Conservation (phyloP, 495 filamentous ascomycete species). For the Penicillium paxilli region DNA sequence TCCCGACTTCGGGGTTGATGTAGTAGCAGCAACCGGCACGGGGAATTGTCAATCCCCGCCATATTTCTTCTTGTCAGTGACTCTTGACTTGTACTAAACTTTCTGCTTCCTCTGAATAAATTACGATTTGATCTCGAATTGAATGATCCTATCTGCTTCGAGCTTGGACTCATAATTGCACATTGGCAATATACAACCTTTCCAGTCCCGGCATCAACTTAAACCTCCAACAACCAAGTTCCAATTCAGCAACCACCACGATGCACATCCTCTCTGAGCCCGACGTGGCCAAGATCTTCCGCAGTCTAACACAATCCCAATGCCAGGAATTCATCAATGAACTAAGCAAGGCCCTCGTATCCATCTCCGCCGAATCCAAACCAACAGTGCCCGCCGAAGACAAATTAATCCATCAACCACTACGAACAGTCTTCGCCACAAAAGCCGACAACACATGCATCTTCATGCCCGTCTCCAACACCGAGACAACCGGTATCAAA, state of each 20-base stretch:
- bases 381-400: constrained; percentile 17
- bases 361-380: constrained; percentile 30
- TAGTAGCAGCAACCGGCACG: not conserved
- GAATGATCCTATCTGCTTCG: not conserved
- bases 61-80: too few species aligned
- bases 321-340: constrained; percentile 33
- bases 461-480: constrained; percentile 83
- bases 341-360: constrained; percentile 30
- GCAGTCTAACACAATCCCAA: constrained; percentile 31
- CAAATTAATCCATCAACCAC: constrained; percentile 65
- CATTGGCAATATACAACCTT: too few species aligned
- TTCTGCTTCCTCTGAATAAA: too few species aligned
- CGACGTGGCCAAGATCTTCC: constrained; percentile 37
- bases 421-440: constrained; percentile 65
- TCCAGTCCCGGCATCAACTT: too few species aligned
- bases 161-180: too few species aligned
- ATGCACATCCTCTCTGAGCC: constrained; percentile 49
- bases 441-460: constrained; percentile 73
- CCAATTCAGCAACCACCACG: constrained; percentile 7
- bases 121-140: not conserved
- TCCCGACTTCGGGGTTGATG: too few species aligned
- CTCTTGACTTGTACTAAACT: too few species aligned
- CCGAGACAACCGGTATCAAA: constrained; percentile 58
- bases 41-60: not conserved
- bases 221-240: not conserved